phyloP scores from a whole-genome alignment of 257 asterid genomes.

The Solanum bulbocastanum region DNA sequence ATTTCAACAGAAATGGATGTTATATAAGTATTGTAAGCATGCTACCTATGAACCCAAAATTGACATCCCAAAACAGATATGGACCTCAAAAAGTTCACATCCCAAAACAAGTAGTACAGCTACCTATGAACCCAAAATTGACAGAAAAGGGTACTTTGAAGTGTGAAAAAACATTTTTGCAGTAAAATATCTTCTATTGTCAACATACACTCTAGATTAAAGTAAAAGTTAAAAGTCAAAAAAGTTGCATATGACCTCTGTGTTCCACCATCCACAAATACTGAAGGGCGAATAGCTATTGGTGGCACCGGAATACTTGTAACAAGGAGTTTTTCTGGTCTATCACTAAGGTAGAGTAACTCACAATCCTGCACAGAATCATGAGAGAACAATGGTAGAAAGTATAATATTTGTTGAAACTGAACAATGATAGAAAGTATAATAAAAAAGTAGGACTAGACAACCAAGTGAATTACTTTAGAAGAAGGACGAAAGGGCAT shows the following conservation, averaged over 20 bases:
- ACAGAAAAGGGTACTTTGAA: neutral
- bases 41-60: neutral
- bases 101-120: neutral
- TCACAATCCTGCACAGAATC: constrained; percentile 65
- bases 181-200: neutral
- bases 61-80: neutral
- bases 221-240: neutral
- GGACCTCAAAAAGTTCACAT: neutral
- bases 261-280: constrained; percentile 76
- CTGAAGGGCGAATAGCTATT: constrained; percentile 84
- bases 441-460: neutral
- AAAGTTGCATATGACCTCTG: constrained; percentile 39
- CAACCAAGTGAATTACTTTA: neutral
- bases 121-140: neutral
- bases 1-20: neutral
- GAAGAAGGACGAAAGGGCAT: neutral
- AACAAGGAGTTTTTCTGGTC: constrained; percentile 84
- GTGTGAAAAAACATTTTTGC: neutral
- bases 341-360: constrained; percentile 63
- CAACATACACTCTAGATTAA: neutral
- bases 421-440: neutral
- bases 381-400: neutral
- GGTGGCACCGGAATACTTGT: constrained; percentile 87
- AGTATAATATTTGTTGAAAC: neutral
- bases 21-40: neutral